Evolutionary conservation across 768 basidiomycete genomes (phyloP).

Genomic region (Boletales sp.): DNA sequence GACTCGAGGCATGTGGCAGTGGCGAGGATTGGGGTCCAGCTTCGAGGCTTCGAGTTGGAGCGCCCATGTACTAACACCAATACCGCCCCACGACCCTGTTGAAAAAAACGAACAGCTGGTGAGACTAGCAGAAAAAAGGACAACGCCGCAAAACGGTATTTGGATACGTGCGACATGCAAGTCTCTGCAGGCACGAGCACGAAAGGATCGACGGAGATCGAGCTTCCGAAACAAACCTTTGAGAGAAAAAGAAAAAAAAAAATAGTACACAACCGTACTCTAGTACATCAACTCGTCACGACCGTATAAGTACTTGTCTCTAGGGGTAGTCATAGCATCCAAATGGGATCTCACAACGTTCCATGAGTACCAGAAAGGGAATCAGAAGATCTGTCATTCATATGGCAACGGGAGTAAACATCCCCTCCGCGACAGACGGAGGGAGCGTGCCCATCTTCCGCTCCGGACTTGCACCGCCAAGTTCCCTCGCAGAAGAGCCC

Average conservation of each 20-base stretch:
- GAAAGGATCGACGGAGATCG: too few relatives aligned
- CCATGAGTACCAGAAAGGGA: conserved; percentile 7
- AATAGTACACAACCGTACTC: conserved; percentile 25
- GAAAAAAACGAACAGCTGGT: too few relatives aligned
- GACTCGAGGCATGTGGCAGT: too few relatives aligned
- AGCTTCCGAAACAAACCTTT: not conserved
- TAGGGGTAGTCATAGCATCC: conserved; percentile 13
- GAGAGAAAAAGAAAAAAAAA: conserved; percentile 5
- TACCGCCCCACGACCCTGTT: too few relatives aligned
- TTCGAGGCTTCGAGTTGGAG: too few relatives aligned
- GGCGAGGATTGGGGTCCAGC: too few relatives aligned
- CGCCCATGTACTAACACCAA: too few relatives aligned
- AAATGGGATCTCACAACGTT: conserved; percentile 9
- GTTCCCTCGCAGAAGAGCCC: conserved; percentile 23
- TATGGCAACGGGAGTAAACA: conserved; percentile 27
- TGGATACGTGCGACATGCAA: too few relatives aligned
- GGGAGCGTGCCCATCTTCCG: conserved; percentile 17
- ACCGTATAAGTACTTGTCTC: conserved; percentile 1
- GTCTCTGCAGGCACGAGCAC: too few relatives aligned
- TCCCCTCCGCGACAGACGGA: conserved; percentile 11
- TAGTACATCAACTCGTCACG: conserved; percentile 18
- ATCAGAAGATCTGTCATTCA: conserved; percentile 22
- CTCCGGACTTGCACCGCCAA: conserved; percentile 26
- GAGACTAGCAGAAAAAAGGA: too few relatives aligned
- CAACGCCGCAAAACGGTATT: too few relatives aligned